Percentiles rank a stretch among this genome's conserved stretches.
phyloP scores from a whole-genome alignment of 768 basidiomycete genomes.

The Cubamyces lactineus region DNA sequence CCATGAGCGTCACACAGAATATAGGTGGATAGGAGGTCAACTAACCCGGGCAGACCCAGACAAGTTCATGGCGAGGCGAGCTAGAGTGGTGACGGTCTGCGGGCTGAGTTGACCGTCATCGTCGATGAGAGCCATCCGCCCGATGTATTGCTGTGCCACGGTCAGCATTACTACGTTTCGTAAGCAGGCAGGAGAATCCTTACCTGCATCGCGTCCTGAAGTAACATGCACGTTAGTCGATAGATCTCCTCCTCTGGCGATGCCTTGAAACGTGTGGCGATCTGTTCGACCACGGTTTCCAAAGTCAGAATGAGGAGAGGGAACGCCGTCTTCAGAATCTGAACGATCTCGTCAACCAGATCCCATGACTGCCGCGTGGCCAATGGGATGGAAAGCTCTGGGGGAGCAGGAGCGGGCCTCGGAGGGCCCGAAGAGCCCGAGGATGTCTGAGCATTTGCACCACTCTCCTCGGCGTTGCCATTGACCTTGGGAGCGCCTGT shows the following conservation, averaged over 20 bases:
- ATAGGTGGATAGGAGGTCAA: background rate
- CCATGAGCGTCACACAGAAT: constrained; percentile 7
- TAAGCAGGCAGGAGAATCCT: constrained; percentile 15
- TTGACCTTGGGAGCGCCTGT: constrained; percentile 1
- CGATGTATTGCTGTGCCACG: constrained; percentile 59
- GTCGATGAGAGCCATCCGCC: constrained; percentile 62
- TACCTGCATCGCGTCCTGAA: constrained; percentile 88
- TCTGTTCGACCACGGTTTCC: constrained; percentile 97
- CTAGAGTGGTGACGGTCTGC: constrained; percentile 57
- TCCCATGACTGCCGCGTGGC: constrained; percentile 73
- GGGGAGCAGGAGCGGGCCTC: background rate
- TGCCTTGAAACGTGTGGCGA: constrained; percentile 86
- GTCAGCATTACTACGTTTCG: background rate
- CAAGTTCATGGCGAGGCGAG: constrained; percentile 64
- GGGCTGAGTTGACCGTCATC: constrained; percentile 68
- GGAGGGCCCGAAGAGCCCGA: constrained; percentile 30
- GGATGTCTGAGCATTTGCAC: constrained; percentile 32
- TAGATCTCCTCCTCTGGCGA: constrained; percentile 93
- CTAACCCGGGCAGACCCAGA: constrained; percentile 60
- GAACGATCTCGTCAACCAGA: constrained; percentile 89
- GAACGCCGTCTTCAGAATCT: constrained; percentile 93
- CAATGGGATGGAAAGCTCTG: constrained; percentile 11
- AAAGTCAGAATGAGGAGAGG: constrained; percentile 92
- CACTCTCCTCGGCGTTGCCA: constrained; percentile 9
- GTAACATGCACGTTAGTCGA: constrained; percentile 82